Percentiles rank a stretch among this genome's conserved stretches.
Evolutionary conservation across 768 basidiomycete species (phyloP).

Genomic region (Serendipita sp.): DNA sequence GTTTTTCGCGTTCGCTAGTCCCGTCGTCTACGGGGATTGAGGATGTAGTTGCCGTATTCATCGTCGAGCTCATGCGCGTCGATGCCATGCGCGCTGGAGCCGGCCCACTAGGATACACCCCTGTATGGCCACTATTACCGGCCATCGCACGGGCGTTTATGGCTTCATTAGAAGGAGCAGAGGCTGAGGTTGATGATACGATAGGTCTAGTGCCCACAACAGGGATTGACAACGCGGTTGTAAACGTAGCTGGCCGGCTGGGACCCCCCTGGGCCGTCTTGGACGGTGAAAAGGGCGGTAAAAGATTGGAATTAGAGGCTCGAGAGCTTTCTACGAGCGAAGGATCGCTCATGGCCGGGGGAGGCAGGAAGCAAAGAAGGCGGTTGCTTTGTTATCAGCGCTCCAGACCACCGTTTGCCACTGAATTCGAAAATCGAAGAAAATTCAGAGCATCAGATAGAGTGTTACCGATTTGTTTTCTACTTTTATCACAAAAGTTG

Average conservation of each 20-base stretch:
- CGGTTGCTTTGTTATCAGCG: background rate
- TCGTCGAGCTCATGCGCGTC: background rate
- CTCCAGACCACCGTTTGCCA: background rate
- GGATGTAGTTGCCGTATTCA: background rate
- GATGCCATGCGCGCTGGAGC: conserved; percentile 6
- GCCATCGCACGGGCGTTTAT: background rate
- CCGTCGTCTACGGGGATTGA: background rate
- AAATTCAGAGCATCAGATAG: too few relatives aligned
- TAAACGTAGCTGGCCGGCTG: conserved; percentile 30
- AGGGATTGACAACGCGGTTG: conserved; percentile 56
- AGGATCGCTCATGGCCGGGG: background rate
- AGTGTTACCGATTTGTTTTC: too few relatives aligned
- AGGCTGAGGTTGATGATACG: conserved; percentile 8
- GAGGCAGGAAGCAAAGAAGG: background rate
- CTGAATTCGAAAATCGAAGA: too few relatives aligned
- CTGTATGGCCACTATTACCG: conserved; percentile 35
- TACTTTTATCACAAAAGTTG: too few relatives aligned
- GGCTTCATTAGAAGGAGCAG: background rate
- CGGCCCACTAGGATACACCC: background rate
- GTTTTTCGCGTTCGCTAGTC: background rate
- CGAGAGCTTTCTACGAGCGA: too few relatives aligned
- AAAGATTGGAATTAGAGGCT: too few relatives aligned
- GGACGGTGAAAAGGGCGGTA: background rate
- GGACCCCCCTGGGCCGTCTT: background rate
- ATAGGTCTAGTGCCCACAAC: conserved; percentile 62